Conservation (phyloP, 2,329 filamentous ascomycete species). For the Arthroderma uncinatum region DNA sequence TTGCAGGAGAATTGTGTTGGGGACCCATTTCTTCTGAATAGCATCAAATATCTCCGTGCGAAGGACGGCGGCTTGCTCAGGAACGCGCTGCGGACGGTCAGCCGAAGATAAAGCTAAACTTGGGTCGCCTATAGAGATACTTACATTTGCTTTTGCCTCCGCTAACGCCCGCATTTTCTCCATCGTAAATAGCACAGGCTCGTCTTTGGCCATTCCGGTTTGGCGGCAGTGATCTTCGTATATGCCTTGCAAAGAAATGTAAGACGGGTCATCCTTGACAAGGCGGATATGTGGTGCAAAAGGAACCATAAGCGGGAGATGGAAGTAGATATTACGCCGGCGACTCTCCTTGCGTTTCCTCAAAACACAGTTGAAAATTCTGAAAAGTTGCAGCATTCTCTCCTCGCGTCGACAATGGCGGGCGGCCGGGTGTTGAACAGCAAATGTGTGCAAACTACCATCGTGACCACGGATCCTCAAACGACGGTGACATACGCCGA, state of each 20-base stretch:
- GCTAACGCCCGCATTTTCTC: slow-evolving; percentile 74
- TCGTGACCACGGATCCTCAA: slow-evolving; percentile 96
- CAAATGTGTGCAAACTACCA: slow-evolving; percentile 91
- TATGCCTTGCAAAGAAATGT: slow-evolving; percentile 85
- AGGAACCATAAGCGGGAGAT: slow-evolving; percentile 88
- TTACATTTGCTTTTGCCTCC: slow-evolving; percentile 51
- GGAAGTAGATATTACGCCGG: slow-evolving; percentile 88
- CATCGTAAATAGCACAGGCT: slow-evolving; percentile 88
- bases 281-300: slow-evolving; percentile 89
- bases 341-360: slow-evolving; percentile 89
- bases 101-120: slow-evolving; percentile 9
- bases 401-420: slow-evolving; percentile 89
- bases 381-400: slow-evolving; percentile 87
- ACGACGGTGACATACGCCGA: slow-evolving; percentile 81
- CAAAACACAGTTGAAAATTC: slow-evolving; percentile 89
- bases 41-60: slow-evolving; percentile 86
- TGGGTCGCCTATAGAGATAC: slow-evolving; percentile 12
- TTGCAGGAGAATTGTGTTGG: slow-evolving; percentile 66
- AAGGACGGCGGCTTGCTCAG: slow-evolving; percentile 60
- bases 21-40: slow-evolving; percentile 89
- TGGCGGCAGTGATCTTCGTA: slow-evolving; percentile 94
- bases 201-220: slow-evolving; percentile 81
- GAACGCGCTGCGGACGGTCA: slow-evolving; percentile 33
- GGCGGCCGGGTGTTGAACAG: slow-evolving; percentile 89
- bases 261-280: slow-evolving; percentile 89